A percentile compares a stretch with the other conserved stretches of the same genome.
Evolutionary conservation across 768 basidiomycete species (phyloP).

Genomic region (Steccherinum ochraceum): DNA sequence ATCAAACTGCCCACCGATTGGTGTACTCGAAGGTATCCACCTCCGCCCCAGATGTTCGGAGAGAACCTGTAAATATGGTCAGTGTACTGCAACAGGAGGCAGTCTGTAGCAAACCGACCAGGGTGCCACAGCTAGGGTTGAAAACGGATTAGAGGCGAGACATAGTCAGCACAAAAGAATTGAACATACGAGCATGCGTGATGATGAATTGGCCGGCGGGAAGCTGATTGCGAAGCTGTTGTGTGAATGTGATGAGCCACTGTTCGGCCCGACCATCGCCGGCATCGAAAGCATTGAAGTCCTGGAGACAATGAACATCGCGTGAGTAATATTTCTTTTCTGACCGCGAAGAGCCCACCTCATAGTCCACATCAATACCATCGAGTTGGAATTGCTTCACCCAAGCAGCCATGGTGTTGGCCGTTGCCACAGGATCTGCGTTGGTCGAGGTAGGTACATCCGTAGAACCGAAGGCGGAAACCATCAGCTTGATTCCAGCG

Average conservation of each 20-base stretch:
- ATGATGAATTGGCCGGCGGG: slow-evolving; percentile 28
- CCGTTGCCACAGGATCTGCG: slow-evolving; percentile 56
- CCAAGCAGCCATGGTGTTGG: slow-evolving; percentile 59
- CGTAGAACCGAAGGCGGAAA: slow-evolving; percentile 57
- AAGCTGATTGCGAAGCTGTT: slow-evolving; percentile 28
- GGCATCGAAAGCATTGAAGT: slow-evolving; percentile 53
- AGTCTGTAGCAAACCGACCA: slow-evolving; percentile 25
- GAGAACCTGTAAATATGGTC: slow-evolving; percentile 25
- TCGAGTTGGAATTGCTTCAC: slow-evolving; percentile 56
- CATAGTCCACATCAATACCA: slow-evolving; percentile 74
- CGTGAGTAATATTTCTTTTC: neutral
- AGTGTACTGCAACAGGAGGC: neutral
- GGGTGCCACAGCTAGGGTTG: slow-evolving; percentile 35
- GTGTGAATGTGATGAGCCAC: slow-evolving; percentile 33
- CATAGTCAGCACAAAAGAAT: neutral
- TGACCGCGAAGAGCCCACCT: slow-evolving; percentile 21
- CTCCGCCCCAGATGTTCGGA: slow-evolving; percentile 27
- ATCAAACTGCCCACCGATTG: slow-evolving; percentile 34
- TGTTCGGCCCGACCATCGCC: slow-evolving; percentile 46
- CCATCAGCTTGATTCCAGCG: slow-evolving; percentile 56
- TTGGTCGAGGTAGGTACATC: slow-evolving; percentile 46
- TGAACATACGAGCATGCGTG: slow-evolving; percentile 29
- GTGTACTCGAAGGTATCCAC: slow-evolving; percentile 35
- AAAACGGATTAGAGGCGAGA: neutral
- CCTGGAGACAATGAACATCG: slow-evolving; percentile 35